These are phyloP conservation scores for Saxophila tyrrhenica DNA, from an alignment of 495 filamentous ascomycete genomes.

Conservation along the genomic window DNA sequence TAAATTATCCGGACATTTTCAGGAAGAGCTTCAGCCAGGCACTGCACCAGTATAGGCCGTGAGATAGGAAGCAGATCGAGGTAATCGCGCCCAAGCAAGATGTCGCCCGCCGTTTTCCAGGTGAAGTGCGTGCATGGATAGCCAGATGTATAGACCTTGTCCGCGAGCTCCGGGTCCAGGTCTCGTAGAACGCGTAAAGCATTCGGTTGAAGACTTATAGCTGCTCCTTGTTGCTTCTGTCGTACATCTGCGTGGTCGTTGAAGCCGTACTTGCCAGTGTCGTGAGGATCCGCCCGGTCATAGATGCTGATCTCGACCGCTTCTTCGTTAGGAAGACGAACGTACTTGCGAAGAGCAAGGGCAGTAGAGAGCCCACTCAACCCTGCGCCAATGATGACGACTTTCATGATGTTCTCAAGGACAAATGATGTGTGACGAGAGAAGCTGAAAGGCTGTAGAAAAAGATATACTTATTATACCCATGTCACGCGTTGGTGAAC, in stretches of 20 bases:
- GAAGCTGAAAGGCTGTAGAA: no score
- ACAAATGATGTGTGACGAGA: background rate
- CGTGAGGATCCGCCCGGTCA: background rate
- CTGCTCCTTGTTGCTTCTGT: background rate
- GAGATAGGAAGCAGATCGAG: constrained; percentile 2
- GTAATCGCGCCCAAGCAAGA: background rate
- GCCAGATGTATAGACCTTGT: background rate
- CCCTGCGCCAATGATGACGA: constrained; percentile 44
- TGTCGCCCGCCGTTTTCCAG: background rate
- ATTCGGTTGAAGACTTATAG: background rate
- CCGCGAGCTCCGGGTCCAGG: background rate
- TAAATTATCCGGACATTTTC: constrained; percentile 13
- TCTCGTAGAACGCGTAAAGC: background rate
- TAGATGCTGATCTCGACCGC: background rate
- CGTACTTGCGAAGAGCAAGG: constrained; percentile 36
- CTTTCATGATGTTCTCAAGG: constrained; percentile 32
- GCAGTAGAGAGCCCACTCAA: constrained; percentile 40
- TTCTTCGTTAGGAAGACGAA: background rate
- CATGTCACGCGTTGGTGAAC: background rate
- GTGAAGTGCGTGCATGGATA: background rate
- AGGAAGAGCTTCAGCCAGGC: constrained; percentile 11
- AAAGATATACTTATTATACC: no score
- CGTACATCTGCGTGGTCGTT: background rate
- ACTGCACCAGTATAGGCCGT: constrained; percentile 17
- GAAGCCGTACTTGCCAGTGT: background rate